Percentiles rank a stretch among this genome's conserved stretches.
Conservation (phyloP, 257 asterid species). For the Thymus quinquecostatus region DNA sequence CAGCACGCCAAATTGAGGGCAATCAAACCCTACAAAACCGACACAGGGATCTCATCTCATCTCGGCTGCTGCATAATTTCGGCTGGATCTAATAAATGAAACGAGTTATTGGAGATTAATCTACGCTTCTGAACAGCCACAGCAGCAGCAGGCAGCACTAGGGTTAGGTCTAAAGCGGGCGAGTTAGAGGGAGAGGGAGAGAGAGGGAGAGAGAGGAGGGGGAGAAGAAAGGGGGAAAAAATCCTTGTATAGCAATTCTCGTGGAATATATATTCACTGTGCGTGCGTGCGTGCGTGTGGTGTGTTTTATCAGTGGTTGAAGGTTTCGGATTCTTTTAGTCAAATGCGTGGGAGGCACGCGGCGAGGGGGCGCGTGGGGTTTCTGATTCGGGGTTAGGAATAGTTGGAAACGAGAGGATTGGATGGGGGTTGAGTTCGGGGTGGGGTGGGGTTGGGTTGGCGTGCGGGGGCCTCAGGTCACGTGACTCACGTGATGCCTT, state of each 20-base stretch:
- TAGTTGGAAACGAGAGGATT: conserved; percentile 1
- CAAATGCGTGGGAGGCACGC: conserved; percentile 29
- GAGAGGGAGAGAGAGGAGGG: not conserved
- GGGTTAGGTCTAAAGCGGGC: conserved; percentile 41
- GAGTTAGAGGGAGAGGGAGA: conserved; percentile 32
- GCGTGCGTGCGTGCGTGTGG: conserved; percentile 27
- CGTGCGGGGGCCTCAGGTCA: conserved; percentile 34
- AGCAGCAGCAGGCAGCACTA: conserved; percentile 31
- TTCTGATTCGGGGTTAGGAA: conserved; percentile 19
- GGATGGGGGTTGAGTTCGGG: conserved; percentile 17
- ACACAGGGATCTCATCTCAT: conserved; percentile 35
- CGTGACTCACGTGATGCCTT: conserved; percentile 38
- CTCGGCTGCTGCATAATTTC: conserved; percentile 23
- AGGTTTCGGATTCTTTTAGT: not conserved
- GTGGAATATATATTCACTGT: conserved; percentile 19
- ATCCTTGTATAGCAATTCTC: not conserved
- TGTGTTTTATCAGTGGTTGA: not conserved
- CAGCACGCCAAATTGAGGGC: conserved; percentile 39
- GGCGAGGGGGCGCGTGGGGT: conserved; percentile 27
- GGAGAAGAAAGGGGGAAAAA: conserved; percentile 15
- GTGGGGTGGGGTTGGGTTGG: conserved; percentile 1
- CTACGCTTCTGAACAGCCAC: not conserved
- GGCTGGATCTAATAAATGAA: conserved; percentile 34
- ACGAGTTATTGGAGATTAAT: conserved; percentile 30
- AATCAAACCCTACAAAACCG: conserved; percentile 35